Evolutionary conservation across 139 green algal species (phyloP).

Genomic region (Closterium sp.): DNA sequence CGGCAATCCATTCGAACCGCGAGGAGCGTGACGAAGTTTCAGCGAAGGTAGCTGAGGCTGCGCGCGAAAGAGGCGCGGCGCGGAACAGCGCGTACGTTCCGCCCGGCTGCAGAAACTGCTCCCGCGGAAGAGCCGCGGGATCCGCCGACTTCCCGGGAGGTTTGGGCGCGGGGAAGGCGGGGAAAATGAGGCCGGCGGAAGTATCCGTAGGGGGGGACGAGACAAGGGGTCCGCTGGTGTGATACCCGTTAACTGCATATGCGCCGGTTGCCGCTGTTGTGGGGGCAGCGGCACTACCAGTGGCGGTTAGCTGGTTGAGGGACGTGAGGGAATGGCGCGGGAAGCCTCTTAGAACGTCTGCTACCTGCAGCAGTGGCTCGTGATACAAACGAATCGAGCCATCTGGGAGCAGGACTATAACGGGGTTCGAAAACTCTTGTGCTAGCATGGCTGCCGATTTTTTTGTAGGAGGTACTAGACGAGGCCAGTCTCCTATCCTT

Average conservation of each 20-base stretch:
- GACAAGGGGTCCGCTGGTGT: too few species aligned
- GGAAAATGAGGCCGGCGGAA: not conserved
- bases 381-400: not conserved
- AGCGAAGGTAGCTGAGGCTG: not conserved
- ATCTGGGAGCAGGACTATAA: not conserved
- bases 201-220: not conserved
- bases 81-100: not conserved
- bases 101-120: not conserved
- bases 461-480: too few species aligned
- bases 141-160: not conserved
- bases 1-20: not conserved
- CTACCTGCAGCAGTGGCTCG: not conserved
- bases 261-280: not conserved
- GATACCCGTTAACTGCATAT: not conserved
- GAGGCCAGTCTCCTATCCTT: too few species aligned
- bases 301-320: not conserved
- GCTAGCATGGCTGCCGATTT: not conserved
- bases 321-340: not conserved
- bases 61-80: not conserved
- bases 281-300: not conserved
- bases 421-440: not conserved
- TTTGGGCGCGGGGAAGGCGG: not conserved
- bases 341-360: not conserved
- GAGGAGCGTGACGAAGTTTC: not conserved
- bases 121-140: not conserved